Evolutionary conservation across 768 basidiomycete genomes (phyloP).

Genomic region (Tulasnella sp.): DNA sequence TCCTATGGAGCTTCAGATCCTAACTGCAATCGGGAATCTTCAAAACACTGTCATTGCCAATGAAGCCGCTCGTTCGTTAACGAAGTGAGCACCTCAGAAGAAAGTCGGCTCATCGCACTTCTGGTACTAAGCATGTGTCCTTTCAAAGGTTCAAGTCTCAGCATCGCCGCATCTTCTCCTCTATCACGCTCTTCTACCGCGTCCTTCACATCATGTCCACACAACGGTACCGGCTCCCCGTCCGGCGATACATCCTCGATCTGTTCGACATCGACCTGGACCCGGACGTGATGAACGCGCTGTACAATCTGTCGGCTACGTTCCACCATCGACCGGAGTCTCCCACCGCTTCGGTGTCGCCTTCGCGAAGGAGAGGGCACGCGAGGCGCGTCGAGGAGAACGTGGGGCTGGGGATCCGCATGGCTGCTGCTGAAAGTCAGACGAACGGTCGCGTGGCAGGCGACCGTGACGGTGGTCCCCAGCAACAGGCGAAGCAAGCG

Average conservation of each 20-base stretch:
- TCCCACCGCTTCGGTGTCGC: not conserved
- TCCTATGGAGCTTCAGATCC: constrained; percentile 67
- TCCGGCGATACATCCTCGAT: constrained; percentile 85
- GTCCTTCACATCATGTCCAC: constrained; percentile 80
- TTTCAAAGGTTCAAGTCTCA: constrained; percentile 57
- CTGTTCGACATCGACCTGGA: constrained; percentile 79
- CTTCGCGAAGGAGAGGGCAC: not conserved
- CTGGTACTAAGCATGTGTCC: no score
- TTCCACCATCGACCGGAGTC: not conserved
- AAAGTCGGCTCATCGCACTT: no score
- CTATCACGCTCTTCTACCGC: constrained; percentile 68
- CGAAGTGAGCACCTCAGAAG: constrained; percentile 42
- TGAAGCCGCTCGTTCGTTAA: constrained; percentile 80
- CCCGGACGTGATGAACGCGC: constrained; percentile 41
- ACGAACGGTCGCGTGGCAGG: not conserved
- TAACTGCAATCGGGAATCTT: constrained; percentile 85
- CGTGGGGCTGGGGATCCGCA: not conserved
- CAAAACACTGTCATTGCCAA: constrained; percentile 95
- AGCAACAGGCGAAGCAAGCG: not conserved
- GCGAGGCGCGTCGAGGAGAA: not conserved
- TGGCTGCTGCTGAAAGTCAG: not conserved
- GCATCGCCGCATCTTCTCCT: constrained; percentile 64
- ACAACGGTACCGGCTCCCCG: constrained; percentile 82
- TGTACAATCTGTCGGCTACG: constrained; percentile 25
- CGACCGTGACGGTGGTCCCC: not conserved